Percentiles rank a stretch among this genome's conserved stretches.
These are phyloP conservation scores for Starmerella sirachaensis DNA, from an alignment of 805 yeast genomes.

Conservation along the genomic window DNA sequence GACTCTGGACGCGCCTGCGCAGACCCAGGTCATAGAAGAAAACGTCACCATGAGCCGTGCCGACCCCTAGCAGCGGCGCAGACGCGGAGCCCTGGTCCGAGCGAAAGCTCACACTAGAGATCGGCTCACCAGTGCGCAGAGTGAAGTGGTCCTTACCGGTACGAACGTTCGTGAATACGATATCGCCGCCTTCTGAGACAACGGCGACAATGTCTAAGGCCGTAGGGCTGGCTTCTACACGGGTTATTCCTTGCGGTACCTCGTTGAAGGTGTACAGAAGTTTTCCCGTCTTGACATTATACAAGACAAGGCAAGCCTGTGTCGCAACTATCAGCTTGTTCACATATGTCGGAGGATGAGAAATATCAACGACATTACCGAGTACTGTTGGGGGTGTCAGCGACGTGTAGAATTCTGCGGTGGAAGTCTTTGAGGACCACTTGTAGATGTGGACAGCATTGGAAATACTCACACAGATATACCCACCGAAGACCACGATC, in stretches of 20 bases:
- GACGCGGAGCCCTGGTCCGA: slow-evolving; percentile 51
- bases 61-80: slow-evolving; percentile 67
- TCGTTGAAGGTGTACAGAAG: slow-evolving; percentile 43
- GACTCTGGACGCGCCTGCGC: slow-evolving; percentile 60
- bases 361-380: slow-evolving; percentile 56
- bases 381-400: slow-evolving; percentile 47
- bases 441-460: slow-evolving; percentile 44
- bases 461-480: slow-evolving; percentile 45
- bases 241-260: slow-evolving; percentile 46
- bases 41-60: slow-evolving; percentile 68
- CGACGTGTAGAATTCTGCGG: slow-evolving; percentile 57
- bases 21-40: slow-evolving; percentile 72
- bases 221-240: slow-evolving; percentile 66
- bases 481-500: slow-evolving; percentile 65
- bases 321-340: slow-evolving; percentile 85
- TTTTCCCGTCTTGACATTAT: slow-evolving; percentile 70
- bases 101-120: slow-evolving; percentile 63
- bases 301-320: slow-evolving; percentile 44
- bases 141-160: slow-evolving; percentile 47
- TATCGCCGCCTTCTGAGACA: slow-evolving; percentile 59
- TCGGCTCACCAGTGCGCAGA: slow-evolving; percentile 31
- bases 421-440: slow-evolving; percentile 36
- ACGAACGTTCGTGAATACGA: slow-evolving; percentile 53
- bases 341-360: slow-evolving; percentile 84
- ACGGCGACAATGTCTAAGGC: slow-evolving; percentile 73